Evolutionary conservation across 2,329 filamentous ascomycete species (phyloP), one percentile per base, ranked within the genome.

Genomic region (Ramichloridium luteum): DNA sequence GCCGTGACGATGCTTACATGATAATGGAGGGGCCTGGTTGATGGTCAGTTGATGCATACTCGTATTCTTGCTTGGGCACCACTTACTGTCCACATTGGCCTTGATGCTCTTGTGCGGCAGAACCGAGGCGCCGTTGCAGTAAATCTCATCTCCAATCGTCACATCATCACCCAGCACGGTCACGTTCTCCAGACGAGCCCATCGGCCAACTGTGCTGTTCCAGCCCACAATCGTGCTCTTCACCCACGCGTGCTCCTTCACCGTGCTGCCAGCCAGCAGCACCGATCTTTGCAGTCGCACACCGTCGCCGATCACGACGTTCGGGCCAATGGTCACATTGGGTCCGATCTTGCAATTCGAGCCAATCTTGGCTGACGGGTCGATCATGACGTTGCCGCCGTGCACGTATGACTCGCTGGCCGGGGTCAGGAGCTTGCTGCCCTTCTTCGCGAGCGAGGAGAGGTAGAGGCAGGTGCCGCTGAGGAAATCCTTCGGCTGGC

Each of bases 91-190:
- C 51, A 98, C 83, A 60, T 98, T 98, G 52, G 79, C 74, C 73
- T 96, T 96, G 72, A 98, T 96, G 59, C 80, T 90, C 79, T 98
- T 98, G 68, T 98, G 88, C 5, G 88, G 88, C 44, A 98, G 68
- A 41, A 98, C 80, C 50, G 82, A 92, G 10, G 48, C 47, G 51
- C 88, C 88, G 60, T 98, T 98, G 61, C 94, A 90, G 61, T 96
- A 94, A 48, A 98, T 85, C 65, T 98, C 88, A 54, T 98, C 88
- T 31, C 85, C 88, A 56, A 98, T 93, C 37, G 83, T 93, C 32
- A 98, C 88, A 56, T 98, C 88, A 63, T 98, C 90, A 46, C 88
- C 90, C 13, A 98, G 73, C 32, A 98, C 88, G n/a, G 83, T 88
- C 25, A 96, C 86, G 55, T 98, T 98, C 71, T 98, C 90, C 43